Conservation (phyloP, 345 rosid species). For the Noccaea bulbosa region DNA sequence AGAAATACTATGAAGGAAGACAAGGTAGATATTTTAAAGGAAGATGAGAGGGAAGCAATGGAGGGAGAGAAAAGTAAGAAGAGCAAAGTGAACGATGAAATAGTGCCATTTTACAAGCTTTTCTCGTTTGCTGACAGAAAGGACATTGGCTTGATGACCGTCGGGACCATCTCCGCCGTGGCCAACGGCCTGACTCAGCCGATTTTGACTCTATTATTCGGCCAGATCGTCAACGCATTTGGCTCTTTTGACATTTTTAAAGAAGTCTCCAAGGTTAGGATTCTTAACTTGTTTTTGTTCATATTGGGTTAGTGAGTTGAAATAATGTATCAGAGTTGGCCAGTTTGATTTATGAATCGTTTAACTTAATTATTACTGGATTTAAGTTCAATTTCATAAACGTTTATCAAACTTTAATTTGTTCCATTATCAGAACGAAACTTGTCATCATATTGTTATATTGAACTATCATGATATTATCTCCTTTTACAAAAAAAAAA, state of each 20-base stretch:
- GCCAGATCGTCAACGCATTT: constrained; percentile 47
- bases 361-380: background rate
- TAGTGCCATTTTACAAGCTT: constrained; percentile 45
- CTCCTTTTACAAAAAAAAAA: too few relatives aligned
- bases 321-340: too few relatives aligned
- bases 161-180: constrained; percentile 39
- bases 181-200: constrained; percentile 49
- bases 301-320: too few relatives aligned
- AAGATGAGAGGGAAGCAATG: constrained; percentile 12
- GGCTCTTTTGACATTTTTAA: constrained; percentile 16
- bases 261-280: constrained; percentile 37
- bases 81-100: constrained; percentile 32
- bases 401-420: background rate
- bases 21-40: background rate
- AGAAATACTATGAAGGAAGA: background rate
- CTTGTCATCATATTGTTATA: background rate
- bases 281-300: background rate
- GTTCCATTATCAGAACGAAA: background rate
- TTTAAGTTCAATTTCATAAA: background rate
- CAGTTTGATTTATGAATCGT: too few relatives aligned
- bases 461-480: too few relatives aligned
- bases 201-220: constrained; percentile 42
- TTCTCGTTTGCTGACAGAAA: constrained; percentile 46
- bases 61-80: background rate
- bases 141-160: constrained; percentile 43